Conservation (phyloP, 805 yeast species). For the Pichia phayaonensis region DNA sequence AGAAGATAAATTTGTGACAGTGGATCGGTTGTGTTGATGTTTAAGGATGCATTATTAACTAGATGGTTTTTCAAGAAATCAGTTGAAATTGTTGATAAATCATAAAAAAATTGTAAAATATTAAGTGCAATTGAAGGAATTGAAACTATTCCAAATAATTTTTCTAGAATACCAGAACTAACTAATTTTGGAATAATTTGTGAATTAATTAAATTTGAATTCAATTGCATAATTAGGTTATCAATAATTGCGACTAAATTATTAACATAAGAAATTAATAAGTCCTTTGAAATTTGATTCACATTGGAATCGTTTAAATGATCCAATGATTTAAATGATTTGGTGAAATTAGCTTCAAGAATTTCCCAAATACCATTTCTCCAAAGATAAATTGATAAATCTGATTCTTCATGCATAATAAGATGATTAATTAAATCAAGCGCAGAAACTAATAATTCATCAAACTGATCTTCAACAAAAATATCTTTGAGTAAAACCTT, state of each 20-base stretch:
- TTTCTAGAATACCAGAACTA: constrained; percentile 24
- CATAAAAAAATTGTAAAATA: constrained; percentile 24
- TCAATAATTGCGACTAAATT: constrained; percentile 58
- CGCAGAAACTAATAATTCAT: constrained; percentile 72
- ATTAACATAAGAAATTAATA: constrained; percentile 62
- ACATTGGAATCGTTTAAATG: constrained; percentile 28
- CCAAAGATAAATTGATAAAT: constrained; percentile 66
- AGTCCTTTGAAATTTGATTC: constrained; percentile 29
- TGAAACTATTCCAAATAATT: constrained; percentile 12
- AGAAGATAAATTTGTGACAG: constrained; percentile 20
- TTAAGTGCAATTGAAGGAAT: constrained; percentile 18
- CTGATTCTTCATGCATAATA: constrained; percentile 83
- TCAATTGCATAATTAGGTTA: constrained; percentile 51
- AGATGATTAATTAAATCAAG: constrained; percentile 76
- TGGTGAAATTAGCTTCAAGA: constrained; percentile 44
- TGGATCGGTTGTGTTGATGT: background rate
- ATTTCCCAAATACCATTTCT: constrained; percentile 69
- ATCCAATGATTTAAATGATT: constrained; percentile 42
- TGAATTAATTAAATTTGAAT: constrained; percentile 41
- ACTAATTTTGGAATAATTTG: constrained; percentile 19
- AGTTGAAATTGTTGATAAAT: constrained; percentile 24
- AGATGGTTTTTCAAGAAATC: constrained; percentile 19
- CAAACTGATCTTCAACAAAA: constrained; percentile 56
- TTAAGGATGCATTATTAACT: background rate
- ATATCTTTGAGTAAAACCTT: constrained; percentile 46